Conservation (phyloP, 2,329 filamentous ascomycete species). For the Samsoniella hepiali region DNA sequence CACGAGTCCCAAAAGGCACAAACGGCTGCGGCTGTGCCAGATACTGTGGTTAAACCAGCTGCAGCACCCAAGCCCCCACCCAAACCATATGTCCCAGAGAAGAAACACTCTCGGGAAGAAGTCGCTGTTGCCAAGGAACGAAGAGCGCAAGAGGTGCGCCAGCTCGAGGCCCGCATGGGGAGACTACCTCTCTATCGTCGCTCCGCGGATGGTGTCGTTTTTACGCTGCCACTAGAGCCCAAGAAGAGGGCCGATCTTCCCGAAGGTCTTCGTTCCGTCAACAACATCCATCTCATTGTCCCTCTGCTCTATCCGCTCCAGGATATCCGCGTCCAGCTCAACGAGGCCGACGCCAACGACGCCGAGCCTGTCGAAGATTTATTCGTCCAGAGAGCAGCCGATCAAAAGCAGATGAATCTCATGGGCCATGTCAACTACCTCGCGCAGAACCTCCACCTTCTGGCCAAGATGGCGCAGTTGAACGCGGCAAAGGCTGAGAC, state of each 20-base stretch:
- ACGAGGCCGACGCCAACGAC: conserved; percentile 57
- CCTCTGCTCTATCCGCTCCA: conserved; percentile 71
- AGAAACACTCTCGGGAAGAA: conserved; percentile 56
- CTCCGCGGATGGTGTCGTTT: conserved; percentile 66
- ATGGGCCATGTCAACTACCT: conserved; percentile 75
- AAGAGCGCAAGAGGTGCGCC: conserved; percentile 63
- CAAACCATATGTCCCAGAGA: conserved; percentile 40
- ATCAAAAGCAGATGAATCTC: conserved; percentile 59
- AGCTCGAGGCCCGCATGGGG: conserved; percentile 73
- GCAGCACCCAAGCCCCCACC: conserved; percentile 18
- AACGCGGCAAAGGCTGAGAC: conserved; percentile 23
- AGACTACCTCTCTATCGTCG: conserved; percentile 64
- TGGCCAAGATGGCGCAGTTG: conserved; percentile 55
- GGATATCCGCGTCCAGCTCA: conserved; percentile 61
- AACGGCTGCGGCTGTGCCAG: conserved; percentile 14
- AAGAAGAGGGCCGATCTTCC: conserved; percentile 60
- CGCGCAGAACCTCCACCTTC: conserved; percentile 63
- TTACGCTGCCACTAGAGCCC: conserved; percentile 67
- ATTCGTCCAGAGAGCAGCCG: conserved; percentile 57
- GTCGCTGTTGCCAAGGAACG: conserved; percentile 59
- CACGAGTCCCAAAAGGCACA: conserved; percentile 21
- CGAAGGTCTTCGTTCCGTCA: conserved; percentile 55
- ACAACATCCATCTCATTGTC: conserved; percentile 64
- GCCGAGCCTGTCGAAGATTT: conserved; percentile 62
- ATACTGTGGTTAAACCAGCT: conserved; percentile 3